Evolutionary conservation across 257 asterid species (phyloP).

Genomic region (Verbascum thapsus): DNA sequence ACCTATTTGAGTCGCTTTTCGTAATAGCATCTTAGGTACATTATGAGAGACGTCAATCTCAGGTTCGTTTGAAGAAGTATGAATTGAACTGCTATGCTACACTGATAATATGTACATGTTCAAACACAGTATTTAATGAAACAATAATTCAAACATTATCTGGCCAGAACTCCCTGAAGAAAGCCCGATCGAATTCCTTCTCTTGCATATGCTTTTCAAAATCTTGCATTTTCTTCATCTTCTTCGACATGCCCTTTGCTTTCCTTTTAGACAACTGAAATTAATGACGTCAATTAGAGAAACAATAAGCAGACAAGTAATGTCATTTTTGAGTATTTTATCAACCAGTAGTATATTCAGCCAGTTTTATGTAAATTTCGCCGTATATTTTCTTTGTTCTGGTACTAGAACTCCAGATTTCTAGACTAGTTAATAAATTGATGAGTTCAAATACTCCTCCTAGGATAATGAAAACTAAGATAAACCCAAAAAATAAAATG

Average conservation of each 20-base stretch:
- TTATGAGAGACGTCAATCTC: neutral
- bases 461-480: neutral
- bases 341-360: too few species aligned
- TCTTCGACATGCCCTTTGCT: constrained; percentile 52
- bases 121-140: neutral
- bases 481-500: neutral
- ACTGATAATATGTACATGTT: constrained; percentile 24
- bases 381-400: too few species aligned
- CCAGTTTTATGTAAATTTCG: too few species aligned
- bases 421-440: too few species aligned
- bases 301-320: neutral
- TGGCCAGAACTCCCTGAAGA: constrained; percentile 91
- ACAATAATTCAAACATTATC: constrained; percentile 66
- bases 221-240: constrained; percentile 71
- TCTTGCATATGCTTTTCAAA: constrained; percentile 70
- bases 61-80: neutral
- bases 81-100: constrained; percentile 3
- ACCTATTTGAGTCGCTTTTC: constrained; percentile 1
- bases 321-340: neutral
- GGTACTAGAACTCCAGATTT: too few species aligned
- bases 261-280: constrained; percentile 48
- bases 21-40: neutral
- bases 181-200: constrained; percentile 72
- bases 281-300: neutral
- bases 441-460: too few species aligned